Evolutionary conservation across 768 basidiomycete species (phyloP), one percentile per base, ranked within the genome.

Genomic region (Collybia sordida): DNA sequence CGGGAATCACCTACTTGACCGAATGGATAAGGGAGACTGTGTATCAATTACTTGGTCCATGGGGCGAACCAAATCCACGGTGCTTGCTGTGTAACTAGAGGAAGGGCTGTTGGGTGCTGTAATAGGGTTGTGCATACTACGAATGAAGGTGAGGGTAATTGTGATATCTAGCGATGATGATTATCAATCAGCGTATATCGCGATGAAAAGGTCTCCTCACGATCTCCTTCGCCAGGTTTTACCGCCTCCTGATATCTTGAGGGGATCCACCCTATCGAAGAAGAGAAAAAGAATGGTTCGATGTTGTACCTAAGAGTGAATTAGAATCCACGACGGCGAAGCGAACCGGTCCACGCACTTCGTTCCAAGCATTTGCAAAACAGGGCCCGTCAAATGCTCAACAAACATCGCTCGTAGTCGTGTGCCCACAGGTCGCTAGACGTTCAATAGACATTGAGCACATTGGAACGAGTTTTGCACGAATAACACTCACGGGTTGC

Each of bases 221-320:
- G 63, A 47, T 75, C 74, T 17, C 68, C 65, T 42, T 68, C 38
- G 1, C 64, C 53, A 1, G 57, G 59, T 0, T 59, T 28, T 0
- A 74, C 49, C 51, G 70, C 70, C 46, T 81, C 78, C 52, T 79
- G 80, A 55, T 80, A 82, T 49, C 81, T 71, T 12, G 79, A 71
- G 9, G 82, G 83, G 56, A 82, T 84, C 79, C 79, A 80, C 39
- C 80, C 79, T 5, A 81, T 60, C 1, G 81, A 79, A 1, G 82
- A 83, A 0, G 81, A 80, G 60, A 83, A 85, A 58, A 80, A 85
- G 61, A 85, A 84, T 0, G 83, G 83, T 53, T 85, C 83, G 49
- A 85, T 69, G 37, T 69, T 68, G 48, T 79, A 82, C 57, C 78
- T 69, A 34, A 11, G 3, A 27, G 7, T 42, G 27, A 40, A 24